A percentile compares a stretch with the other conserved stretches of the same genome.
phyloP scores from a whole-genome alignment of 202 grass and related monocot genomes.

The Dendrocalamus latiflorus region DNA sequence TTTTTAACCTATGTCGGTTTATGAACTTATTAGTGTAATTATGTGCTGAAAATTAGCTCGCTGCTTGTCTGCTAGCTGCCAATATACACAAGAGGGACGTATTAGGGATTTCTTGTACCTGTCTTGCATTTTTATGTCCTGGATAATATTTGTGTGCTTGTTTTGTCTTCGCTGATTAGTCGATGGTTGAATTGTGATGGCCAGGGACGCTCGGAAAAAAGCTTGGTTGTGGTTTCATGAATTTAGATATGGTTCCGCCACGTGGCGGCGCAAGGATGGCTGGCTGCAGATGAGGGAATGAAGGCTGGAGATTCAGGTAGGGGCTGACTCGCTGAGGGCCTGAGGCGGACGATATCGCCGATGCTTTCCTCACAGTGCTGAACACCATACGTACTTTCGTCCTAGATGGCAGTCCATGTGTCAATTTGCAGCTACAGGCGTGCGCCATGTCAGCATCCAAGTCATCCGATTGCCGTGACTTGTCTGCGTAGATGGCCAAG shows the following conservation, averaged over 20 bases:
- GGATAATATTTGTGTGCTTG: constrained; percentile 4
- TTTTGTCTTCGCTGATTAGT: constrained; percentile 14
- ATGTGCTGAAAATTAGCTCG: constrained; percentile 1
- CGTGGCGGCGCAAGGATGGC: constrained; percentile 55
- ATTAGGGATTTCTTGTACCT: neutral
- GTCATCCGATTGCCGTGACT: neutral
- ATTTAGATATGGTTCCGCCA: constrained; percentile 78
- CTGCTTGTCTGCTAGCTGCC: neutral
- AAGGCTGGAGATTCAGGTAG: constrained; percentile 26
- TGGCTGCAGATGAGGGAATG: constrained; percentile 76
- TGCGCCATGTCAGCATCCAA: constrained; percentile 12
- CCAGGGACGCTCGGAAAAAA: constrained; percentile 40
- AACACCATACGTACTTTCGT: constrained; percentile 20
- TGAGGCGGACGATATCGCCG: no score
- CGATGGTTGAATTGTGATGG: constrained; percentile 32
- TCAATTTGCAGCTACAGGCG: neutral
- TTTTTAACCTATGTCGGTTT: neutral
- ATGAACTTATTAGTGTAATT: neutral
- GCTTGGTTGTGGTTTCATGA: constrained; percentile 74
- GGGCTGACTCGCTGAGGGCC: neutral
- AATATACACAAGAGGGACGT: neutral
- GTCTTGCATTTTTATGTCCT: neutral
- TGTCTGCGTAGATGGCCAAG: no score
- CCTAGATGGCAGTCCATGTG: neutral
- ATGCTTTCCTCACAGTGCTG: no score